phyloP scores from a whole-genome alignment of 106 monocot species.

The Dendrobium officinale region DNA sequence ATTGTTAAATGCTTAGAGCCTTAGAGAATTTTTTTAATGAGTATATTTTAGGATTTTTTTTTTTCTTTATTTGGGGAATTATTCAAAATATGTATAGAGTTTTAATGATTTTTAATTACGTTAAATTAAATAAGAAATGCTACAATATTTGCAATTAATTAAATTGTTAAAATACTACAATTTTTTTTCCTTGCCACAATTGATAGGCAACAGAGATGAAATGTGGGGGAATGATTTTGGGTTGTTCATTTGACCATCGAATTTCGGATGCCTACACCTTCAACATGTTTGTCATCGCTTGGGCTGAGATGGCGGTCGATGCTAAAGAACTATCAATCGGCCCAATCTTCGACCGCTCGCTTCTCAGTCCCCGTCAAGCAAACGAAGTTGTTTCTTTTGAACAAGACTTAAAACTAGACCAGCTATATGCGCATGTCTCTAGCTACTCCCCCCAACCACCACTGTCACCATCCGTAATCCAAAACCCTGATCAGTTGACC shows the following conservation, averaged over 20 bases:
- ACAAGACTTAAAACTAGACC: conserved; percentile 2
- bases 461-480: background rate
- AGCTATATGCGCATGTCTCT: conserved; percentile 25
- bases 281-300: conserved; percentile 50
- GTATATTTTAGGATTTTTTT: too few species aligned
- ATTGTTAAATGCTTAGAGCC: too few species aligned
- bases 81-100: too few species aligned
- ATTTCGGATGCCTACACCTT: conserved; percentile 47
- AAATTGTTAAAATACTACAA: too few species aligned
- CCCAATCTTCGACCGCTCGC: conserved; percentile 30
- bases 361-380: conserved; percentile 19
- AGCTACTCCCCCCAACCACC: background rate
- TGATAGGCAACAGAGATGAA: conserved; percentile 43
- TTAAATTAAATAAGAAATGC: too few species aligned
- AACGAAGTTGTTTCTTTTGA: background rate
- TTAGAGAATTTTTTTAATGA: too few species aligned
- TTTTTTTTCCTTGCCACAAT: too few species aligned
- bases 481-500: background rate
- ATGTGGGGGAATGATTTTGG: conserved; percentile 66
- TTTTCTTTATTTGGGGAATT: too few species aligned
- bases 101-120: too few species aligned
- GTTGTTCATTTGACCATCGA: conserved; percentile 61
- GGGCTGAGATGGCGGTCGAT: conserved; percentile 24
- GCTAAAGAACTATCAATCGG: background rate
- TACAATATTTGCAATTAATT: too few species aligned